Base-by-base conservation (phyloP, 345 rosid species). In the Hibiscus mutabilis region DNA sequence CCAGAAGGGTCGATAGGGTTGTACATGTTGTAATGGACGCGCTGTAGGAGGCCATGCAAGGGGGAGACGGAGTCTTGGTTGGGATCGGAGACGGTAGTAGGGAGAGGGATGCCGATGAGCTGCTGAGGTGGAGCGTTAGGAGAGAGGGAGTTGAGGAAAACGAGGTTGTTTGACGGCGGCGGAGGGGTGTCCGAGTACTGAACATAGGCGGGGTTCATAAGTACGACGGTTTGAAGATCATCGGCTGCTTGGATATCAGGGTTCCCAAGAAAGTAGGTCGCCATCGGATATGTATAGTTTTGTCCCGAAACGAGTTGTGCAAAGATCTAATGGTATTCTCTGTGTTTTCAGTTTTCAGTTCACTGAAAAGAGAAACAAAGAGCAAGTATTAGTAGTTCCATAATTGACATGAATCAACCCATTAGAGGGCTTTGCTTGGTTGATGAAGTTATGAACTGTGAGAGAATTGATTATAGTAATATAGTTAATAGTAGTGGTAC, bases 121-220 rank as follows among this genome's bases (percentile, higher is more conserved):
- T 88, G 99, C 58, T 90, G 97, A 63, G 81, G 73, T 2, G 83
- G 88, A 82, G 86, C 86, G 91, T 79, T 87, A 15, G 82, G 73
- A 78, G 77, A 78, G 56, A 73, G 80, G 51, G 88, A 83, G 83
- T 89, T 89, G 73, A 85, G 83, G 77, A 85, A 82, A 52, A 86
- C 44, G 25, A 85, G 77, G 81, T 83, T 86, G 82, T 66, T 80
- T 62, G 80, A 33, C 11, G 82, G 72, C 56, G 84, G 84, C 12
- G 86, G 84, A n/a, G 87, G 82, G 66, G 81, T 73, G 74, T 84
- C 88, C 25, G 94, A 79, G 83, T 88, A 90, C 64, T 88, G 97
- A 75, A 90, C 96, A 76, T 95, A 95, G 33, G 88, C 78, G 58
- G 99, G 99, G 85, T 95, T 95, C 99, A 91, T 95, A 73, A 95